Evolutionary conservation across 2,329 filamentous ascomycete species (phyloP).

Genomic region (Aspergillus persii): DNA sequence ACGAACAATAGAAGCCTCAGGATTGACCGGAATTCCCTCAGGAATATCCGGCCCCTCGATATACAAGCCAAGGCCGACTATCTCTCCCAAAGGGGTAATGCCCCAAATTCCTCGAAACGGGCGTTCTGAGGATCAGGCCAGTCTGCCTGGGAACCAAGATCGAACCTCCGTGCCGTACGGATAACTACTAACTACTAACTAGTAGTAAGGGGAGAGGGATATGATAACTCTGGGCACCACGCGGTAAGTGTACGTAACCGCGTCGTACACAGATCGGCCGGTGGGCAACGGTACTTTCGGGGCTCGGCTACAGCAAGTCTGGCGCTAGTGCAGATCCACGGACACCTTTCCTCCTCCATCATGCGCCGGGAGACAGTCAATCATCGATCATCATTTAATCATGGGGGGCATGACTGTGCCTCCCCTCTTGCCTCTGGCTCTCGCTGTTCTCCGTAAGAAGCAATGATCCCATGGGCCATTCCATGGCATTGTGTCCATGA

Average conservation of each 20-base stretch:
- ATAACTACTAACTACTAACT: too few relatives aligned
- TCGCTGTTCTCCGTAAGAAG: too few relatives aligned
- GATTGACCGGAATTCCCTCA: background rate
- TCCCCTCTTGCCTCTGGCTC: background rate
- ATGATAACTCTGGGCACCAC: background rate
- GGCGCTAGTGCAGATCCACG: conserved; percentile 26
- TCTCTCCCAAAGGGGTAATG: background rate
- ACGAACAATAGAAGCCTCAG: background rate
- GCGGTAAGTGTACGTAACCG: conserved; percentile 7
- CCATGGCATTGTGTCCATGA: background rate
- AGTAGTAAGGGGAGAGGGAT: background rate
- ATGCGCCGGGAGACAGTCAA: conserved; percentile 11
- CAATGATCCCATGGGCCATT: background rate
- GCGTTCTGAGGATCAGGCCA: background rate
- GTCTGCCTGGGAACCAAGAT: background rate
- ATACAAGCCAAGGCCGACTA: background rate
- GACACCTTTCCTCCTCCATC: conserved; percentile 19
- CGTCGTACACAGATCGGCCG: conserved; percentile 14
- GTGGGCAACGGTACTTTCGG: conserved; percentile 15
- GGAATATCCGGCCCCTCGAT: background rate
- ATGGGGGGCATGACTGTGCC: conserved; percentile 3
- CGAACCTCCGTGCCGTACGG: too few relatives aligned
- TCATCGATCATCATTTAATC: conserved; percentile 17
- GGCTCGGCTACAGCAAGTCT: conserved; percentile 21
- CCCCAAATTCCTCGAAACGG: background rate